A percentile compares a stretch with the other conserved stretches of the same genome.
Conservation (phyloP, 2,329 filamentous ascomycete species). For the Talaromyces piceae region DNA sequence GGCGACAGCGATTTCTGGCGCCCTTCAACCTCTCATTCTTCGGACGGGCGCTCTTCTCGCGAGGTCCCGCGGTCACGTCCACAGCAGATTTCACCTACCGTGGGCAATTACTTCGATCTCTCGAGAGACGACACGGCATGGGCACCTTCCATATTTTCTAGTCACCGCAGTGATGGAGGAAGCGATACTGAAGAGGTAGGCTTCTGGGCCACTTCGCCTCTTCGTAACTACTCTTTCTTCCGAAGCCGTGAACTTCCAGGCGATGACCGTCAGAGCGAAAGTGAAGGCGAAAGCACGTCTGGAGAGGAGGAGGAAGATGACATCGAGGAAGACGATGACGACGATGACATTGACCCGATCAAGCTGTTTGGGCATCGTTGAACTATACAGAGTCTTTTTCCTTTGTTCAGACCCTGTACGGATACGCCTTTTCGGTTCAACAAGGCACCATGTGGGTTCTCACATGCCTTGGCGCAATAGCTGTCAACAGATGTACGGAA, state of each 20-base stretch:
- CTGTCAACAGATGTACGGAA: too few relatives aligned
- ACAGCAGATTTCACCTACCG: conserved; percentile 35
- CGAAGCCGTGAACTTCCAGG: conserved; percentile 20
- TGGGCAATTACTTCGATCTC: conserved; percentile 41
- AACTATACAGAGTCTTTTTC: conserved; percentile 11
- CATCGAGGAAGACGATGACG: conserved; percentile 16
- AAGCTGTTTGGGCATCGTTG: conserved; percentile 48
- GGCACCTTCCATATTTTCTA: conserved; percentile 20
- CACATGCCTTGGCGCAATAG: too few relatives aligned
- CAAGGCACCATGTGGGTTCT: too few relatives aligned
- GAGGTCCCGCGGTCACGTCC: conserved; percentile 23
- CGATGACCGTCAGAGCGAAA: conserved; percentile 25
- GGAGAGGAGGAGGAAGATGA: conserved; percentile 44
- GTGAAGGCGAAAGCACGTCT: conserved; percentile 35
- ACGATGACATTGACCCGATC: conserved; percentile 36
- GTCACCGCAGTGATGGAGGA: conserved; percentile 30
- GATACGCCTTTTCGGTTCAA: too few relatives aligned
- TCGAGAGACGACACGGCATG: conserved; percentile 26
- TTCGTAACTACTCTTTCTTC: conserved; percentile 32
- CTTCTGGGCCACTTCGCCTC: conserved; percentile 48
- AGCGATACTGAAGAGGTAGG: conserved; percentile 50
- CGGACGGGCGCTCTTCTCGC: conserved; percentile 2
- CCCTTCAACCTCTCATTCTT: conserved; percentile 6
- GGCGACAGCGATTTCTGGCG: conserved; percentile 4
- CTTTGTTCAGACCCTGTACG: too few relatives aligned